Evolutionary conservation across 106 monocot genomes (phyloP).

Genomic region (Dendrobium catenatum): DNA sequence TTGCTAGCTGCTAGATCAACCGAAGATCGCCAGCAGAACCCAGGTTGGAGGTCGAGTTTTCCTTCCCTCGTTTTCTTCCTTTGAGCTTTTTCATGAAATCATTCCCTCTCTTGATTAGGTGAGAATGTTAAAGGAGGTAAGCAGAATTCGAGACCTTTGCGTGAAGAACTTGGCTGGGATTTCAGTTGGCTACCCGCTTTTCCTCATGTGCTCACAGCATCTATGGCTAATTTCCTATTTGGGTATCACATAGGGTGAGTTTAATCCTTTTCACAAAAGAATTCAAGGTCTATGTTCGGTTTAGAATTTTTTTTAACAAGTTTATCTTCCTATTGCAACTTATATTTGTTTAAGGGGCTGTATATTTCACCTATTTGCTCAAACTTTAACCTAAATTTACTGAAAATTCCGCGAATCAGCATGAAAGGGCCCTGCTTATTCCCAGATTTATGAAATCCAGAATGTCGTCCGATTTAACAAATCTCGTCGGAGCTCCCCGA

Average conservation of each 20-base stretch:
- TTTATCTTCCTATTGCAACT: not conserved
- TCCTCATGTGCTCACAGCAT: conserved; percentile 70
- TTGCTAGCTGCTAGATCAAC: conserved; percentile 1
- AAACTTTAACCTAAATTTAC: not conserved
- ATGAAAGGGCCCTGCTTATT: too few relatives aligned
- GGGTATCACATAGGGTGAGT: conserved; percentile 91
- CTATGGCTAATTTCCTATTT: conserved; percentile 86
- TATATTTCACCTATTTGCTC: not conserved
- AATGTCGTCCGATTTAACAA: too few relatives aligned
- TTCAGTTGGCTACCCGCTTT: conserved; percentile 69
- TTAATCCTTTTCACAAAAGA: not conserved
- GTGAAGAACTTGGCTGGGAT: conserved; percentile 18
- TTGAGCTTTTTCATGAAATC: not conserved
- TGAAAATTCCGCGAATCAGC: too few relatives aligned
- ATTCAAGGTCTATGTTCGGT: not conserved
- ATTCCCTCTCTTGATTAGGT: not conserved
- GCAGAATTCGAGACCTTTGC: not conserved
- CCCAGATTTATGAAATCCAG: too few relatives aligned
- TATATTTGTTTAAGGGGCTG: not conserved
- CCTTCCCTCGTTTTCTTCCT: not conserved
- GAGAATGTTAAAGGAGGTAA: not conserved
- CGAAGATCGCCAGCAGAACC: not conserved
- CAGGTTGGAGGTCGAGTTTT: not conserved
- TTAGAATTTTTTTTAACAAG: too few relatives aligned
- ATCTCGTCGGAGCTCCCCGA: too few relatives aligned